Evolutionary conservation across 371 early-diverging fungal species (phyloP).

Genomic region (Thermomucor indicae-seudaticae): DNA sequence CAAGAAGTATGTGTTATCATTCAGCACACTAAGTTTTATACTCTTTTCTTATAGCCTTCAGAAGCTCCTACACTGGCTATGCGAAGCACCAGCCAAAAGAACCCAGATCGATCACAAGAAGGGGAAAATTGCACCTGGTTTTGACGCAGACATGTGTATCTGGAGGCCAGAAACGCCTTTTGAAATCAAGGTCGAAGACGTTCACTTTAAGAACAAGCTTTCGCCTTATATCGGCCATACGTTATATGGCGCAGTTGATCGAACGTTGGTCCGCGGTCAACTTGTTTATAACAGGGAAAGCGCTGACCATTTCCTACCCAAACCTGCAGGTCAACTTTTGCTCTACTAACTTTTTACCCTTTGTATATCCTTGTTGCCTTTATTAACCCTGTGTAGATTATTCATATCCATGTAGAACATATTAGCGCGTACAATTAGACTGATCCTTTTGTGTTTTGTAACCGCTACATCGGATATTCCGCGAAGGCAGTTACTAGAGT

Average conservation of each 20-base stretch:
- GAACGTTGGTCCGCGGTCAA: conserved; percentile 72
- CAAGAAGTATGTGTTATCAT: not conserved
- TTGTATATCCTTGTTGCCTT: not conserved
- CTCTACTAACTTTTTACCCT: not conserved
- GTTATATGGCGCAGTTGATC: conserved; percentile 63
- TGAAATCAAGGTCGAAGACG: conserved; percentile 46
- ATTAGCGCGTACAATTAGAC: no score
- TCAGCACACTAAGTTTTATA: not conserved
- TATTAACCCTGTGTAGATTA: not conserved
- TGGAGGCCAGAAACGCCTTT: conserved; percentile 70
- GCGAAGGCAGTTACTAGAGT: no score
- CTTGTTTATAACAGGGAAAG: conserved; percentile 43
- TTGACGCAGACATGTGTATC: conserved; percentile 76
- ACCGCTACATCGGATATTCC: no score
- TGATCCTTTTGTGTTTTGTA: no score
- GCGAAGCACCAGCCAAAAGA: conserved; percentile 62
- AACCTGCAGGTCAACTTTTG: conserved; percentile 16
- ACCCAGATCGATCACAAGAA: conserved; percentile 61
- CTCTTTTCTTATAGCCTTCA: conserved; percentile 38
- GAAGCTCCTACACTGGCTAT: conserved; percentile 63
- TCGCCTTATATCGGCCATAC: conserved; percentile 69
- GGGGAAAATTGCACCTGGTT: conserved; percentile 62
- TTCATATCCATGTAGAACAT: not conserved
- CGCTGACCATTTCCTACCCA: conserved; percentile 8
- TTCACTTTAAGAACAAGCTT: conserved; percentile 80